Percentiles rank a stretch among this genome's conserved stretches.
Conservation (phyloP, 2,329 filamentous ascomycete species). For the Colletotrichum kahawae region DNA sequence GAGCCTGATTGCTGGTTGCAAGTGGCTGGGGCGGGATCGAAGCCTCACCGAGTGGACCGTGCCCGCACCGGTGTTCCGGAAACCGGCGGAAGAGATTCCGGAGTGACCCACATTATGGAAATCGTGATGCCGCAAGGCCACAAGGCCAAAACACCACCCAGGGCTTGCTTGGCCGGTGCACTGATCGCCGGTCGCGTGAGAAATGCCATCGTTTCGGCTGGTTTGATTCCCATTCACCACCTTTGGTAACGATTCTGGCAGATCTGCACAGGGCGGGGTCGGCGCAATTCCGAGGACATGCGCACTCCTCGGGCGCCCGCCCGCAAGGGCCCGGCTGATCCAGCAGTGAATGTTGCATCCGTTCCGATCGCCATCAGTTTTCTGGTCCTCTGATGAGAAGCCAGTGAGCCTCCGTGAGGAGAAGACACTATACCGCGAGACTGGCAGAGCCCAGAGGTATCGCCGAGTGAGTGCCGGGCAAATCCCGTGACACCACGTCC, state of each 20-base stretch:
- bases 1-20: background rate
- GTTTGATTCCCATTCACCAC: constrained; percentile 14
- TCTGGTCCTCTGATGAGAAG: background rate
- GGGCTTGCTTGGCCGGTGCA: background rate
- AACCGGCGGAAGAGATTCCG: constrained; percentile 15
- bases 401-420: background rate
- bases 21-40: background rate
- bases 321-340: background rate
- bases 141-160: background rate
- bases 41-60: constrained; percentile 11
- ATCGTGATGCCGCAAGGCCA: constrained; percentile 6
- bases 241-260: background rate
- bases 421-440: background rate
- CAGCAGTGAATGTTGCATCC: background rate
- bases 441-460: background rate
- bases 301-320: background rate
- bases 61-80: constrained; percentile 13
- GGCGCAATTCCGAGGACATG: background rate
- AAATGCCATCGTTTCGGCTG: constrained; percentile 16
- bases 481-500: background rate
- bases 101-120: background rate
- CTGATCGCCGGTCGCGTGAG: constrained; percentile 9
- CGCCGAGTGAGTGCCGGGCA: constrained; percentile 4
- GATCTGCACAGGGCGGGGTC: background rate
- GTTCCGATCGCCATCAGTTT: background rate